These are phyloP conservation scores for Echium plantagineum DNA, from an alignment of 257 asterid genomes.

Conservation along the genomic window DNA sequence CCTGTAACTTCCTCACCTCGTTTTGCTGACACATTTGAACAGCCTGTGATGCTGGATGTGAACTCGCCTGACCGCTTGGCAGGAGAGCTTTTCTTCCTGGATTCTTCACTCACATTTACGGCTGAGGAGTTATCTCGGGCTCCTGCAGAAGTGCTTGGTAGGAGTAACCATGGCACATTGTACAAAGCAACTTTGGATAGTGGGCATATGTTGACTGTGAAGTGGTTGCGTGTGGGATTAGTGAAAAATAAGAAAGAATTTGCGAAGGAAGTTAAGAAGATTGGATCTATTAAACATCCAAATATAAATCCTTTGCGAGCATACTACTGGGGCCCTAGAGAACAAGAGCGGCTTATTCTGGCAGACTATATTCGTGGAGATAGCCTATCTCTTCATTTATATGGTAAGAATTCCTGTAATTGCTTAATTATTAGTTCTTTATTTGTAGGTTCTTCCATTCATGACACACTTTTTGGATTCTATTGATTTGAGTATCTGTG, in stretches of 20 bases:
- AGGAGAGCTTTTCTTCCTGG: slow-evolving; percentile 75
- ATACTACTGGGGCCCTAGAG: slow-evolving; percentile 89
- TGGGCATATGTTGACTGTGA: slow-evolving; percentile 76
- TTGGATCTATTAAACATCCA: slow-evolving; percentile 61
- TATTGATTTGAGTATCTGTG: background rate
- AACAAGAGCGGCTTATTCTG: slow-evolving; percentile 79
- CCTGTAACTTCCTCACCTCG: slow-evolving; percentile 67
- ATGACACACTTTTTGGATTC: background rate
- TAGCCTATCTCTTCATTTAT: slow-evolving; percentile 85
- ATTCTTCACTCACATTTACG: slow-evolving; percentile 55
- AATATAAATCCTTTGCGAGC: slow-evolving; percentile 60
- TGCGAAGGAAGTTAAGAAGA: slow-evolving; percentile 76
- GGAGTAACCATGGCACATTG: slow-evolving; percentile 91
- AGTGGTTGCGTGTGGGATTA: slow-evolving; percentile 89
- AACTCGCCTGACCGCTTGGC: slow-evolving; percentile 85
- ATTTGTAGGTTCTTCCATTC: background rate
- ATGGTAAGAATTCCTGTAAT: slow-evolving; percentile 41
- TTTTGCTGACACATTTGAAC: slow-evolving; percentile 53
- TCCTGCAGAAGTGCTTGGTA: slow-evolving; percentile 92
- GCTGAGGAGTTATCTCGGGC: slow-evolving; percentile 90
- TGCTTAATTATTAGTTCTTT: background rate
- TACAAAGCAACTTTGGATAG: slow-evolving; percentile 79
- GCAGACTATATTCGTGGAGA: slow-evolving; percentile 76
- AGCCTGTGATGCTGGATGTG: slow-evolving; percentile 51
- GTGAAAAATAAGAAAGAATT: slow-evolving; percentile 84